Percentiles rank a stretch among this genome's conserved stretches.
These are phyloP conservation scores for Musa itinerans DNA, from an alignment of 176 grass and related monocot species.

Conservation along the genomic window DNA sequence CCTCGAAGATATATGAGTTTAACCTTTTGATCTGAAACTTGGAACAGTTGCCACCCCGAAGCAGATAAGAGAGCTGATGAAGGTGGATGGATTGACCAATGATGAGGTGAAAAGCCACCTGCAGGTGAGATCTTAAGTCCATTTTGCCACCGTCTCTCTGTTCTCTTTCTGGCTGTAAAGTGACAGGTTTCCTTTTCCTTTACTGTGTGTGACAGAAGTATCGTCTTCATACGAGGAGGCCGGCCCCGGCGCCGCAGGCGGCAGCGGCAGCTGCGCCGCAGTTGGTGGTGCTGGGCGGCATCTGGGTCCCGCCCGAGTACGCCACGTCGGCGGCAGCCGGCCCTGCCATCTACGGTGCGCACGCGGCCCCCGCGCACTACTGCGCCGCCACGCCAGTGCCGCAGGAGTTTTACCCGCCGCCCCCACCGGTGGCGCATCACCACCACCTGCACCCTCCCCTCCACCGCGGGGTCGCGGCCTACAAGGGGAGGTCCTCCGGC, in stretches of 20 bases:
- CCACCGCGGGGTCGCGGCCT: constrained; percentile 24
- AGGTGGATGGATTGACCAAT: constrained; percentile 20
- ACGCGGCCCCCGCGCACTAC: constrained; percentile 33
- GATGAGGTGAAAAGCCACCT: constrained; percentile 20
- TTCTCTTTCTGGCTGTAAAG: background rate
- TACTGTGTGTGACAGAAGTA: constrained; percentile 25
- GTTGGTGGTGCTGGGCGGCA: constrained; percentile 41
- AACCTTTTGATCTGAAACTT: background rate
- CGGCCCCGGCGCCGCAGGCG: constrained; percentile 13
- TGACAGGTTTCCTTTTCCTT: background rate
- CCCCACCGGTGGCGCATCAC: constrained; percentile 33
- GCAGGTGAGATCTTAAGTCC: background rate
- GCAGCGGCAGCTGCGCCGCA: constrained; percentile 22
- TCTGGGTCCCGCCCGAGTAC: constrained; percentile 39
- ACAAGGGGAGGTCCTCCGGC: constrained; percentile 25
- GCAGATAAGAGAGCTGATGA: constrained; percentile 19
- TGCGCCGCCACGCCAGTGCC: constrained; percentile 30
- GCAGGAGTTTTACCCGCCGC: constrained; percentile 59
- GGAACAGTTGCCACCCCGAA: constrained; percentile 12
- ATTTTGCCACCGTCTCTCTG: background rate
- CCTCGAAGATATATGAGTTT: too few species aligned
- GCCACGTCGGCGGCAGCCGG: constrained; percentile 16
- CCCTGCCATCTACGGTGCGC: constrained; percentile 9
- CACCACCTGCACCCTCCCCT: constrained; percentile 24
- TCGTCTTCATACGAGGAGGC: constrained; percentile 40